Percentiles rank a stretch among this genome's conserved stretches.
Evolutionary conservation across 2,329 filamentous ascomycete species (phyloP).

Genomic region (Fusarium chlamydosporum): DNA sequence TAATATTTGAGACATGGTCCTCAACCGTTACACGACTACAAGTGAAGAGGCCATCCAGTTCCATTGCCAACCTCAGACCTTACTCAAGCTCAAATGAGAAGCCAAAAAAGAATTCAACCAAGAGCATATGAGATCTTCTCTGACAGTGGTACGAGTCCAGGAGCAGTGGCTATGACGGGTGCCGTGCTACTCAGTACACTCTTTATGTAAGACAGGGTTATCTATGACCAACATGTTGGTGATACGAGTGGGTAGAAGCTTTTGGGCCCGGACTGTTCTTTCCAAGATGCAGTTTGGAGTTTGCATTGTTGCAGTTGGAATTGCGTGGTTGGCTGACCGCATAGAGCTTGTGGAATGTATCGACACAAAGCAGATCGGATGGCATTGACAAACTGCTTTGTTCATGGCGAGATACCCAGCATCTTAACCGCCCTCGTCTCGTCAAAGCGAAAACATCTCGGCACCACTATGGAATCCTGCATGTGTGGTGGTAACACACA

Average conservation of each 20-base stretch:
- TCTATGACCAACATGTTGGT: conserved; percentile 38
- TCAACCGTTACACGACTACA: conserved; percentile 47
- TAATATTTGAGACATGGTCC: conserved; percentile 54
- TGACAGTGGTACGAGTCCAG: conserved; percentile 53
- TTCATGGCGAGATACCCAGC: background rate
- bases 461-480: conserved; percentile 42
- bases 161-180: conserved; percentile 56
- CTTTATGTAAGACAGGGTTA: conserved; percentile 36
- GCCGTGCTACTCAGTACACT: conserved; percentile 53
- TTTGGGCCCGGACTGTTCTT: conserved; percentile 4
- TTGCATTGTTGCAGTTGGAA: background rate
- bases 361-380: background rate
- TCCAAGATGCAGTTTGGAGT: background rate
- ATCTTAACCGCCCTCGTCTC: conserved; percentile 1
- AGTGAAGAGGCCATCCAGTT: conserved; percentile 42
- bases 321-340: background rate
- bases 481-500: conserved; percentile 44
- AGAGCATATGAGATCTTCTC: conserved; percentile 50
- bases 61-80: conserved; percentile 41
- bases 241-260: conserved; percentile 18
- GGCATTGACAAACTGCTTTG: conserved; percentile 1
- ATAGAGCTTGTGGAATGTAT: background rate
- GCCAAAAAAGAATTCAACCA: conserved; percentile 7
- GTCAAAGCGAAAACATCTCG: conserved; percentile 37
- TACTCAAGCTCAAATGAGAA: conserved; percentile 23